Conservation (phyloP, 2,329 filamentous ascomycete species). For the Pseudocercospora crystallina region DNA sequence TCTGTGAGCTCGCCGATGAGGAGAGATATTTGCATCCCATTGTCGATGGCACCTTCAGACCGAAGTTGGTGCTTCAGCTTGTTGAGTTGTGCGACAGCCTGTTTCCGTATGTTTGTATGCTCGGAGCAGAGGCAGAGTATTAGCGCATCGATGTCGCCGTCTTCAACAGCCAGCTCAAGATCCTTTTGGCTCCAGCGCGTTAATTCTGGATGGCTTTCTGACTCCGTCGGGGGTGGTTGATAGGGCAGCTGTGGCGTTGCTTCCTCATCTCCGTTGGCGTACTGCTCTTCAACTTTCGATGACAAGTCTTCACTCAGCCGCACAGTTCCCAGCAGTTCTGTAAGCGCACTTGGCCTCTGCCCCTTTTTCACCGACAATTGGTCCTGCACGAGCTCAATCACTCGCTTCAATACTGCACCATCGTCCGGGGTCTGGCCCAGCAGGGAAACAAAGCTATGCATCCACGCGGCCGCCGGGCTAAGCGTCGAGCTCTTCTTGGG, state of each 20-base stretch:
- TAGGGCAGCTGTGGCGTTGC: slow-evolving; percentile 23
- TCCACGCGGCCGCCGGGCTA: slow-evolving; percentile 22
- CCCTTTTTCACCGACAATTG: not conserved
- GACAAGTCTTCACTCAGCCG: not conserved
- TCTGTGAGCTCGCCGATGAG: slow-evolving; percentile 78
- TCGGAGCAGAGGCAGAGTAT: slow-evolving; percentile 74
- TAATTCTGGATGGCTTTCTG: slow-evolving; percentile 48
- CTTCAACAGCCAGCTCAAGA: slow-evolving; percentile 74
- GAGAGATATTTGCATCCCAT: slow-evolving; percentile 76
- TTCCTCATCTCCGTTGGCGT: not conserved
- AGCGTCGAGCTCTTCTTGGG: slow-evolving; percentile 15
- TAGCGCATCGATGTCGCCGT: slow-evolving; percentile 68
- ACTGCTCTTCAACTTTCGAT: not conserved
- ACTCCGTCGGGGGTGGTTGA: slow-evolving; percentile 41
- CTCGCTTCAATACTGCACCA: slow-evolving; percentile 5
- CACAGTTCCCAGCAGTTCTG: not conserved
- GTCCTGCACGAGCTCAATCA: slow-evolving; percentile 9
- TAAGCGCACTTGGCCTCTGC: not conserved
- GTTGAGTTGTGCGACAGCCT: slow-evolving; percentile 69
- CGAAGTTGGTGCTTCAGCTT: slow-evolving; percentile 59
- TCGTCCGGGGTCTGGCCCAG: slow-evolving; percentile 13
- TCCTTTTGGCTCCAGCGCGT: slow-evolving; percentile 72
- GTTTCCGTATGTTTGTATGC: slow-evolving; percentile 72
- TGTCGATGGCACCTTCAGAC: slow-evolving; percentile 50
- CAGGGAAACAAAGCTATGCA: slow-evolving; percentile 21